These are phyloP conservation scores for Gnomoniopsis smithogilvyi DNA, from an alignment of 2,329 filamentous ascomycete genomes.

Conservation along the genomic window DNA sequence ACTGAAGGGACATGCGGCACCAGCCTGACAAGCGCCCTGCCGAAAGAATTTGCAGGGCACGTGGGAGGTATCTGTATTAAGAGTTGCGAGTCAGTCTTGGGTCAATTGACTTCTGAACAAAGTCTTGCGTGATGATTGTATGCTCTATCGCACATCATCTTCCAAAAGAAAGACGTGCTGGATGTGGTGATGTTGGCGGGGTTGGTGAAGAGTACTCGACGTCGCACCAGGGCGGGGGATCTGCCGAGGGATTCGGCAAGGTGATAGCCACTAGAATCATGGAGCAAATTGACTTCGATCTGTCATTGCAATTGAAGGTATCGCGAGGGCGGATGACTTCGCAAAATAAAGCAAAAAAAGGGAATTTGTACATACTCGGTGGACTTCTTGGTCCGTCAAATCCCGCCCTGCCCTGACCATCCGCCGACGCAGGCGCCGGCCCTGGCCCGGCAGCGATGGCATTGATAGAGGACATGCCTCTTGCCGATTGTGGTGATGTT, in stretches of 20 bases:
- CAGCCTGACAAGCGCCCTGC: constrained; percentile 93
- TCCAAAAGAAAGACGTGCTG: background rate
- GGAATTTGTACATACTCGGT: constrained; percentile 47
- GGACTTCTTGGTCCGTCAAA: constrained; percentile 62
- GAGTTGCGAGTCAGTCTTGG: constrained; percentile 12
- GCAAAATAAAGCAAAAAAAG: constrained; percentile 4
- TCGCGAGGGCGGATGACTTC: background rate
- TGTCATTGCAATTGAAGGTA: background rate
- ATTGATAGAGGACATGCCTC: constrained; percentile 30
- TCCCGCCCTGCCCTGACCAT: constrained; percentile 23
- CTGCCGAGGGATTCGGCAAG: background rate
- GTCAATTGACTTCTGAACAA: constrained; percentile 8
- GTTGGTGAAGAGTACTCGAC: background rate
- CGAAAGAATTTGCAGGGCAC: constrained; percentile 99
- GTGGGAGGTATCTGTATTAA: constrained; percentile 76
- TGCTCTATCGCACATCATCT: background rate
- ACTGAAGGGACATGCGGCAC: constrained; percentile 92
- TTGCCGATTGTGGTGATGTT: background rate
- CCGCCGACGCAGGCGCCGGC: constrained; percentile 12
- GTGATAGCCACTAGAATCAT: background rate
- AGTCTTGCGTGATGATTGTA: background rate
- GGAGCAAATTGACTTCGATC: background rate
- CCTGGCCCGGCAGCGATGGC: constrained; percentile 15
- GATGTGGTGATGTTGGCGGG: background rate
- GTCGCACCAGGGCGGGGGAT: constrained; percentile 1